These are phyloP conservation scores for Pisolithus tinctorius DNA, from an alignment of 768 basidiomycete genomes.

Conservation along the genomic window DNA sequence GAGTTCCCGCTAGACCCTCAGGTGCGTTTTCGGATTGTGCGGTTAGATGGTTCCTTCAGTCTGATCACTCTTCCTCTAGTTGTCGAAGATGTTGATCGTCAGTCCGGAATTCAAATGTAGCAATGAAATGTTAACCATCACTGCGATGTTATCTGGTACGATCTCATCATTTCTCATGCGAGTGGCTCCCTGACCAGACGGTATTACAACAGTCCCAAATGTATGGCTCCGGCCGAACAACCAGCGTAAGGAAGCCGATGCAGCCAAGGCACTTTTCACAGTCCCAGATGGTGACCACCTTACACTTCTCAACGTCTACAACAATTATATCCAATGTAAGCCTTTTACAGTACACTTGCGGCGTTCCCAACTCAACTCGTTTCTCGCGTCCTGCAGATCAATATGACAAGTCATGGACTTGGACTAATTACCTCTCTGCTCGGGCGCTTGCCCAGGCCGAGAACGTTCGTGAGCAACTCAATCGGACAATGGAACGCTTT, in stretches of 20 bases:
- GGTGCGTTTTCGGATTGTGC: constrained; percentile 33
- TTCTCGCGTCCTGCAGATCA: constrained; percentile 41
- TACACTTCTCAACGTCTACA: constrained; percentile 92
- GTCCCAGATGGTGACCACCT: constrained; percentile 97
- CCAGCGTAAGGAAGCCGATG: constrained; percentile 85
- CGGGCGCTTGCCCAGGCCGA: constrained; percentile 87
- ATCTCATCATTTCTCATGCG: not conserved
- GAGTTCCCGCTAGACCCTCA: constrained; percentile 99
- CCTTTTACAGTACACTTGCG: not conserved
- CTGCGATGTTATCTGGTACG: constrained; percentile 91
- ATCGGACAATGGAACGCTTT: constrained; percentile 86
- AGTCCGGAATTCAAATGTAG: constrained; percentile 96
- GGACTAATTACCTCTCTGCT: constrained; percentile 80
- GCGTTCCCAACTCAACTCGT: not conserved
- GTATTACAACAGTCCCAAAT: constrained; percentile 53
- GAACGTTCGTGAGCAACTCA: constrained; percentile 85
- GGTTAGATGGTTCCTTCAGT: not conserved
- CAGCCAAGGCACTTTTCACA: constrained; percentile 80
- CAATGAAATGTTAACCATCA: constrained; percentile 91
- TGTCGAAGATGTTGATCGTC: constrained; percentile 90
- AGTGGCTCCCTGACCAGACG: not conserved
- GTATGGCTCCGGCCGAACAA: constrained; percentile 91
- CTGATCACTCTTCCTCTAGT: constrained; percentile 22
- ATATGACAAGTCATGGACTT: constrained; percentile 82
- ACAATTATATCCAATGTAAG: constrained; percentile 81